phyloP scores from a whole-genome alignment of 495 filamentous ascomycete genomes.

The Sporormia fimetaria region DNA sequence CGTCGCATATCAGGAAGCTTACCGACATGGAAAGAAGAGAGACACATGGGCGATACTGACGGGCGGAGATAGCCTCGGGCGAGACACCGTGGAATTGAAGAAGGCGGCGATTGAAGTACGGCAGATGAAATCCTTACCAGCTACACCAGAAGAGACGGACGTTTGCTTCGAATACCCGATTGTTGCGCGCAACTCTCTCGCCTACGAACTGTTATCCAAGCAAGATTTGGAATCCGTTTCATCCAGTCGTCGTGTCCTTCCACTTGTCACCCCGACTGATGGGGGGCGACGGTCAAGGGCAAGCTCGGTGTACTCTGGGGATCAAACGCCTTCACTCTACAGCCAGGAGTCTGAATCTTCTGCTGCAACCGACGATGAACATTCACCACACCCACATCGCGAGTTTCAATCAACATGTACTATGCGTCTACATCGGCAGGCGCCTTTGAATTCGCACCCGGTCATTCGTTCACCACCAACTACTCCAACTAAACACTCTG shows the following conservation, averaged over 20 bases:
- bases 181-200: slow-evolving; percentile 7
- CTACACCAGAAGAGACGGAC: slow-evolving; percentile 11
- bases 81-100: slow-evolving; percentile 13
- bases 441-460: no score
- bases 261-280: slow-evolving; percentile 2
- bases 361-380: not conserved
- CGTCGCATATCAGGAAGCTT: slow-evolving; percentile 15
- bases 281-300: slow-evolving; percentile 8
- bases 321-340: slow-evolving; percentile 16
- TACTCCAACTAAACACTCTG: no score
- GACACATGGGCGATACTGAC: slow-evolving; percentile 13
- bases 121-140: slow-evolving; percentile 16
- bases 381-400: not conserved
- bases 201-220: not conserved
- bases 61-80: slow-evolving; percentile 6
- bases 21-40: slow-evolving; percentile 3
- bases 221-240: slow-evolving; percentile 5
- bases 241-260: slow-evolving; percentile 5
- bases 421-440: no score
- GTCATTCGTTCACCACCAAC: no score
- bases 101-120: slow-evolving; percentile 11
- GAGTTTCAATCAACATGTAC: not conserved
- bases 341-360: slow-evolving; percentile 15
- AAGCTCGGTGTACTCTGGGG: slow-evolving; percentile 21
- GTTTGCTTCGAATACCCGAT: slow-evolving; percentile 12